These are phyloP conservation scores for Atkinsonella hypoxylon DNA, from an alignment of 2,329 filamentous ascomycete genomes.

Conservation along the genomic window DNA sequence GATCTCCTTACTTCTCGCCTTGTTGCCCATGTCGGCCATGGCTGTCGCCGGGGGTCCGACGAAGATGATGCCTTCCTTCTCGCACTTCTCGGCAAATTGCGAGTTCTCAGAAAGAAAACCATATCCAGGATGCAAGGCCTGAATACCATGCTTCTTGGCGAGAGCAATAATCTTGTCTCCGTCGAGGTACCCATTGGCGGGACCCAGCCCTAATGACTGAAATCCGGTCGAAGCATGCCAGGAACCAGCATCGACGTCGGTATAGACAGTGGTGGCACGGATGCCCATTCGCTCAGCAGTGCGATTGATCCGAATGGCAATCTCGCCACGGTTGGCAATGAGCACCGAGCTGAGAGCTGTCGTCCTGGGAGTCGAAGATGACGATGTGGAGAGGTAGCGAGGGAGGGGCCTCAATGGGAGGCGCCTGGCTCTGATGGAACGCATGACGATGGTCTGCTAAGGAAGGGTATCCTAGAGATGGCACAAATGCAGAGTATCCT, in stretches of 20 bases:
- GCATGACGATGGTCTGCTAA: slow-evolving; percentile 28
- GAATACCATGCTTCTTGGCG: slow-evolving; percentile 74
- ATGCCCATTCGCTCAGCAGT: slow-evolving; percentile 86
- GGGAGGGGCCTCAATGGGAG: slow-evolving; percentile 33
- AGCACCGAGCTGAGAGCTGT: slow-evolving; percentile 65
- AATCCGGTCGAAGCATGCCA: slow-evolving; percentile 83
- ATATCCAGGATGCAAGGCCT: slow-evolving; percentile 91
- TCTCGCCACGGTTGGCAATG: slow-evolving; percentile 95
- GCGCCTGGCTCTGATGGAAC: slow-evolving; percentile 40
- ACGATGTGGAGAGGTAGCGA: slow-evolving; percentile 21
- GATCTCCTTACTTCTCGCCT: slow-evolving; percentile 87
- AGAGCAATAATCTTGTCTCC: slow-evolving; percentile 84
- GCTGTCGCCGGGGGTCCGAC: slow-evolving; percentile 81
- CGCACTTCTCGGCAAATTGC: slow-evolving; percentile 76
- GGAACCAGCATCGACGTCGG: slow-evolving; percentile 73
- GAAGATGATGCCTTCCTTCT: slow-evolving; percentile 82
- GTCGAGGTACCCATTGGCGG: slow-evolving; percentile 80
- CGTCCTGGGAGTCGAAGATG: slow-evolving; percentile 19
- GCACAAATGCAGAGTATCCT: slow-evolving; percentile 5
- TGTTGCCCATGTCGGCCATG: slow-evolving; percentile 85
- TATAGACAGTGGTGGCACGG: slow-evolving; percentile 87
- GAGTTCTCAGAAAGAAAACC: slow-evolving; percentile 94
- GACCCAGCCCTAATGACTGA: slow-evolving; percentile 72
- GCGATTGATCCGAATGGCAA: slow-evolving; percentile 81
- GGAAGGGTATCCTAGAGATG: slow-evolving; percentile 3